Conservation (phyloP, 2,329 filamentous ascomycete species). For the Colletotrichum viniferum region DNA sequence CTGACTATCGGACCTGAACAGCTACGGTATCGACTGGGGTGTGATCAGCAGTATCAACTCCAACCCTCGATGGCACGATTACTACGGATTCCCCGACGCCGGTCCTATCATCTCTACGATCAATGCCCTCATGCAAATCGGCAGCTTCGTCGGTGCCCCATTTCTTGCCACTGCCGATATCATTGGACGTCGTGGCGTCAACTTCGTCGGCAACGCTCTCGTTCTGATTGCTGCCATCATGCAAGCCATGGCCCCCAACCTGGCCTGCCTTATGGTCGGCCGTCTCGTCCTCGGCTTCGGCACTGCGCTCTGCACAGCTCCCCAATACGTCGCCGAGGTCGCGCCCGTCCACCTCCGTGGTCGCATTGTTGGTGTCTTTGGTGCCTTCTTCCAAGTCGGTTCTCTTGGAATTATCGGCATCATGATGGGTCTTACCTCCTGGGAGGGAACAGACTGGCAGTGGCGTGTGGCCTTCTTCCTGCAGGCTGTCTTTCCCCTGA, state of each 20-base stretch:
- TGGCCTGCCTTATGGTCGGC: constrained; percentile 49
- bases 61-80: constrained; percentile 44
- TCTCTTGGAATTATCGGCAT: constrained; percentile 45
- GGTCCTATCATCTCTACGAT: constrained; percentile 46
- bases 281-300: constrained; percentile 62
- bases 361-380: constrained; percentile 50
- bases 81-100: constrained; percentile 44
- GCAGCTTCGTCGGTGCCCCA: constrained; percentile 50
- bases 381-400: constrained; percentile 50
- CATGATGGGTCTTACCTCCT: constrained; percentile 44
- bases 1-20: not conserved
- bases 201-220: constrained; percentile 48
- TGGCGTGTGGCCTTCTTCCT: constrained; percentile 47
- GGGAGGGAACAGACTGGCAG: constrained; percentile 36
- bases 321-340: constrained; percentile 32
- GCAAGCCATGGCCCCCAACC: constrained; percentile 40
- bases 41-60: constrained; percentile 52
- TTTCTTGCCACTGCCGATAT: constrained; percentile 55
- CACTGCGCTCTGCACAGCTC: constrained; percentile 31
- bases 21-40: constrained; percentile 52
- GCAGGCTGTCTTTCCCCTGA: constrained; percentile 42
- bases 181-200: constrained; percentile 54
- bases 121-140: constrained; percentile 52
- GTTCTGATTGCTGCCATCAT: constrained; percentile 48
- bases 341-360: constrained; percentile 37